Conservation (phyloP, 257 asterid species). For the Lavandula angustifolia region DNA sequence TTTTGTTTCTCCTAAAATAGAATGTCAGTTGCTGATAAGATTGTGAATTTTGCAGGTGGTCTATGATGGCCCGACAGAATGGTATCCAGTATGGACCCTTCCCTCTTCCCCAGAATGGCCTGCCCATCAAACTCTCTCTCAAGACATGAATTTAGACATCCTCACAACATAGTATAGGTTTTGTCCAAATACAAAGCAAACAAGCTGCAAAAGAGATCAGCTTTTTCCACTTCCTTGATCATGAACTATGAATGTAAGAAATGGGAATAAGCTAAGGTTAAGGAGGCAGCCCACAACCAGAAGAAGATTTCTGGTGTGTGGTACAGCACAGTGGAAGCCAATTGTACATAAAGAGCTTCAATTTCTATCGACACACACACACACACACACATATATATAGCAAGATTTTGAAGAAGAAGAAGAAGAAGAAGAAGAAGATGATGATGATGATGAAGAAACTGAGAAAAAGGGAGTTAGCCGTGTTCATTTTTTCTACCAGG, state of each 20-base stretch:
- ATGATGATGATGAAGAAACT: too few species aligned
- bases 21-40: too few species aligned
- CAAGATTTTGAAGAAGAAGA: conserved; percentile 9
- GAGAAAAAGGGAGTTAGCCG: neutral
- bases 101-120: conserved; percentile 93
- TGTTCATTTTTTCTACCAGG: conserved; percentile 29
- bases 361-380: neutral
- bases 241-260: conserved; percentile 21
- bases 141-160: neutral
- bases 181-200: conserved; percentile 17
- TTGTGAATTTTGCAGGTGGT: conserved; percentile 67
- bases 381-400: neutral
- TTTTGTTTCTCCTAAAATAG: too few species aligned
- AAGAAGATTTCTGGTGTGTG: conserved; percentile 46
- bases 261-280: neutral
- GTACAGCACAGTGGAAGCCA: conserved; percentile 26
- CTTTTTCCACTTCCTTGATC: conserved; percentile 18
- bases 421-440: too few species aligned
- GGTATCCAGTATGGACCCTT: conserved; percentile 95
- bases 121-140: conserved; percentile 64
- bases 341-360: conserved; percentile 38
- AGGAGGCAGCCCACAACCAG: conserved; percentile 18
- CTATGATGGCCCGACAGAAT: conserved; percentile 75
- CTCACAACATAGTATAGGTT: neutral
- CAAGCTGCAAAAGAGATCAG: neutral